Conservation (phyloP, 192 early-diverging fungal genomes). For the Blastocladiella britannica region DNA sequence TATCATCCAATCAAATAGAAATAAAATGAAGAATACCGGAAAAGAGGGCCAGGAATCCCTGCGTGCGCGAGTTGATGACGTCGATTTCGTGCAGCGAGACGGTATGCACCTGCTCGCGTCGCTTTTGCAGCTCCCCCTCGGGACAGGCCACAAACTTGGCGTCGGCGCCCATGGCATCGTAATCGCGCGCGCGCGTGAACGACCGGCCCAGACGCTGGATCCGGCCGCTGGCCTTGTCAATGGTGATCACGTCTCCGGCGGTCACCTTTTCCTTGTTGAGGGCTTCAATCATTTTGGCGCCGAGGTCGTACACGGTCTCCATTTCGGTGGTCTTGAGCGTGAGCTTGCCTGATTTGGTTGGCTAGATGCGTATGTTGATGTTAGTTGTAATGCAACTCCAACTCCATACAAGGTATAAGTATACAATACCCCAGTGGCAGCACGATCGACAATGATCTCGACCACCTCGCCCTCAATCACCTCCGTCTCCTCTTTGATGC, state of each 20-base stretch:
- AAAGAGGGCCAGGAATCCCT: slow-evolving; percentile 92
- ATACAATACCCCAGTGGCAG: slow-evolving; percentile 67
- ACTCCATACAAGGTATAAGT: neutral
- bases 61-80: slow-evolving; percentile 91
- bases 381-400: neutral
- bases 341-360: slow-evolving; percentile 87
- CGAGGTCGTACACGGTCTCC: slow-evolving; percentile 98
- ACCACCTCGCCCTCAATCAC: slow-evolving; percentile 97
- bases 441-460: slow-evolving; percentile 89
- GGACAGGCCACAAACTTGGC: slow-evolving; percentile 97
- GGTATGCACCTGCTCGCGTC: slow-evolving; percentile 91
- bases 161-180: slow-evolving; percentile 95
- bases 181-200: slow-evolving; percentile 87
- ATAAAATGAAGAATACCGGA: slow-evolving; percentile 54
- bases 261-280: slow-evolving; percentile 95
- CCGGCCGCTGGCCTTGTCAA: slow-evolving; percentile 93
- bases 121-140: slow-evolving; percentile 91
- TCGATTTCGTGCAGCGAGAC: slow-evolving; percentile 98
- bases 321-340: slow-evolving; percentile 98
- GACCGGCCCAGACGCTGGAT: slow-evolving; percentile 91
- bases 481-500: slow-evolving; percentile 98
- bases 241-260: slow-evolving; percentile 92
- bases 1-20: no score
- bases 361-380: slow-evolving; percentile 19
- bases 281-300: slow-evolving; percentile 95